Evolutionary conservation across 257 asterid genomes (phyloP).

Genomic region (Primulina eburnea): DNA sequence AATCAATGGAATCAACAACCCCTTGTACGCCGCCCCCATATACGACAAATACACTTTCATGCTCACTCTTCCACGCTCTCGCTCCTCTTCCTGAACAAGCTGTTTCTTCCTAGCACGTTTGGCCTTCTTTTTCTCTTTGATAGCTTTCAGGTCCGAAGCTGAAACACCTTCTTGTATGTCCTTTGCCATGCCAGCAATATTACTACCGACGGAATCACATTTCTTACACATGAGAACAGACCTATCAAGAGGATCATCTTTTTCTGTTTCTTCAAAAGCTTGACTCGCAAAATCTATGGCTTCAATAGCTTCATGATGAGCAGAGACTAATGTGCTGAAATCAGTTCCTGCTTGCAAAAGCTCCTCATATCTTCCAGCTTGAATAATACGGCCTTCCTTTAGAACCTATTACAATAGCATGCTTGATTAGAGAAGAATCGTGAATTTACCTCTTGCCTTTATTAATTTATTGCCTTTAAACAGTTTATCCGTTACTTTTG

Average conservation of each 20-base stretch:
- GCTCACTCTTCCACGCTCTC: conserved; percentile 95
- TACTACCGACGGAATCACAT: conserved; percentile 52
- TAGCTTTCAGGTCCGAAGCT: conserved; percentile 66
- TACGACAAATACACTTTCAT: conserved; percentile 91
- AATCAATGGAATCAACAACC: conserved; percentile 78
- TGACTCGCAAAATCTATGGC: conserved; percentile 80
- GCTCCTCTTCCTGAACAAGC: conserved; percentile 98
- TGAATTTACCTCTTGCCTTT: not conserved
- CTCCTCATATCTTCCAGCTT: conserved; percentile 94
- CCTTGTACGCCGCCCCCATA: conserved; percentile 96
- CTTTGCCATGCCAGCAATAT: conserved; percentile 47
- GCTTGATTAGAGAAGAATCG: conserved; percentile 17
- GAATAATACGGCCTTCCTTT: conserved; percentile 84
- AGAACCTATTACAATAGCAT: conserved; percentile 57
- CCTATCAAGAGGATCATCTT: conserved; percentile 46
- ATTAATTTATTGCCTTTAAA: conserved; percentile 8
- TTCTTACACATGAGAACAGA: conserved; percentile 51
- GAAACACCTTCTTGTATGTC: conserved; percentile 66
- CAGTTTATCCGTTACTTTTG: not conserved
- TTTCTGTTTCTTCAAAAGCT: conserved; percentile 57
- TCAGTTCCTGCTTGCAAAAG: conserved; percentile 97
- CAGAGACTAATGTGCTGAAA: conserved; percentile 76
- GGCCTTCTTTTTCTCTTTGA: conserved; percentile 87
- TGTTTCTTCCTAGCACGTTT: conserved; percentile 84
- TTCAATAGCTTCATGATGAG: conserved; percentile 97